Evolutionary conservation across 2,329 filamentous ascomycete genomes (phyloP), one percentile per base, ranked within the genome.

Genomic region (Monilinia laxa): DNA sequence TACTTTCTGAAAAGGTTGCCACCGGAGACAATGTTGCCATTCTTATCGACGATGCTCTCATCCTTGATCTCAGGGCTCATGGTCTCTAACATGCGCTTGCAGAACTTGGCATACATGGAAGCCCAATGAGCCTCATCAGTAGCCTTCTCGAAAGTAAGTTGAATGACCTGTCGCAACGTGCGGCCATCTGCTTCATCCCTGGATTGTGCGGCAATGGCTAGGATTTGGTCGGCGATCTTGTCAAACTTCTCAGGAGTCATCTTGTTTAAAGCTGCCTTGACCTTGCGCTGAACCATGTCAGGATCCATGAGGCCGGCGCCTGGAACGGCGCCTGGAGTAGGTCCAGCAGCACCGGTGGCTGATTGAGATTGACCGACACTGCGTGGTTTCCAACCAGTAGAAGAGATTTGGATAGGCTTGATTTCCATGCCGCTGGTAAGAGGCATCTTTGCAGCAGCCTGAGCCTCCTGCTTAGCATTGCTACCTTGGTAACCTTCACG

Each of bases 231-330:
- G 9, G 95, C 87, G 73, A 99, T 97, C 81, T 90, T 93, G 77
- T 97, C 93, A 75, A 99, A 99, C 77, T 98, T 99, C 81, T 99
- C 95, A 0, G 95, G 95, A 0, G 95, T 98, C 95, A 99, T 98
- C 90, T 99, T 99, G 88, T 99, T 99, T 75, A 99, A 83, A 69
- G 91, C 91, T 71, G 93, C 90, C 88, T 99, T 99, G 78, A 99
- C 95, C 88, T 99, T 99, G 73, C 94, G 90, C 82, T 99, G 95
- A 67, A 99, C 95, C 83, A 95, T 87, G 74, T 94, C 92, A 31
- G 95, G 94, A 71, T 96, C 87, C 81, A 98, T 86, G 74, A 91
- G 84, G 11, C 83, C 81, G 66, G 80, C 73, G 64, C 76, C 81
- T 67, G 80, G 77, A 56, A 77, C 80, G 68, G 81, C 77, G 70